Evolutionary conservation across 1,139 yeast species (phyloP).

Genomic region (Geotrichum fermentans): DNA sequence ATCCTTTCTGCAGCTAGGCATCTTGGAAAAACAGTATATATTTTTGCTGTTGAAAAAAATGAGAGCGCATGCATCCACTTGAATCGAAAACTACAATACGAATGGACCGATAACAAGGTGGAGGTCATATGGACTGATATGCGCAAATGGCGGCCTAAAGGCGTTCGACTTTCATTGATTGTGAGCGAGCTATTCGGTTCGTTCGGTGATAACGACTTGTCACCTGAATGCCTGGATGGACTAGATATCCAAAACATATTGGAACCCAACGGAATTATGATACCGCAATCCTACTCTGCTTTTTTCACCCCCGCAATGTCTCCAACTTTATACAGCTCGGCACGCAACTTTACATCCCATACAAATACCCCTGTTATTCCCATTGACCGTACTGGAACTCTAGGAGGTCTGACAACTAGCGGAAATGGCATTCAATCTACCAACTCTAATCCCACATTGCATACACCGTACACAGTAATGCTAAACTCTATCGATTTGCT

Average conservation of each 20-base stretch:
- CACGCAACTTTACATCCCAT: conserved; percentile 14
- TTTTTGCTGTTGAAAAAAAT: conserved; percentile 69
- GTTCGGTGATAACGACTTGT: conserved; percentile 83
- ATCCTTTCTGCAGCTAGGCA: conserved; percentile 43
- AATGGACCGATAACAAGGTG: conserved; percentile 41
- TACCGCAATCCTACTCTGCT: conserved; percentile 58
- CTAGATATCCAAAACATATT: conserved; percentile 30
- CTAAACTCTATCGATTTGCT: conserved; percentile 46
- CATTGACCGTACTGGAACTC: conserved; percentile 9
- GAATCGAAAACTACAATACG: conserved; percentile 26
- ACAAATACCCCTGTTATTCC: no score
- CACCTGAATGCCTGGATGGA: conserved; percentile 69
- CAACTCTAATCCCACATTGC: conserved; percentile 31
- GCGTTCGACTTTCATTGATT: conserved; percentile 46
- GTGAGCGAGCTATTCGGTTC: conserved; percentile 83
- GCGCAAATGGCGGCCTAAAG: conserved; percentile 43
- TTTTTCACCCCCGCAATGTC: conserved; percentile 62
- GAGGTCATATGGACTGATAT: conserved; percentile 54
- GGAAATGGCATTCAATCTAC: background rate
- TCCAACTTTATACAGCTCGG: conserved; percentile 41
- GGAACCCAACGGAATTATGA: conserved; percentile 44
- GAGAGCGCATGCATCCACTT: conserved; percentile 50
- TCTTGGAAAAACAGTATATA: conserved; percentile 35
- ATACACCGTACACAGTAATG: conserved; percentile 58
- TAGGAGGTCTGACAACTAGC: background rate